Evolutionary conservation across 2,329 filamentous ascomycete species (phyloP), one percentile per base, ranked within the genome.

Genomic region (Pestalotiopsis sp.): DNA sequence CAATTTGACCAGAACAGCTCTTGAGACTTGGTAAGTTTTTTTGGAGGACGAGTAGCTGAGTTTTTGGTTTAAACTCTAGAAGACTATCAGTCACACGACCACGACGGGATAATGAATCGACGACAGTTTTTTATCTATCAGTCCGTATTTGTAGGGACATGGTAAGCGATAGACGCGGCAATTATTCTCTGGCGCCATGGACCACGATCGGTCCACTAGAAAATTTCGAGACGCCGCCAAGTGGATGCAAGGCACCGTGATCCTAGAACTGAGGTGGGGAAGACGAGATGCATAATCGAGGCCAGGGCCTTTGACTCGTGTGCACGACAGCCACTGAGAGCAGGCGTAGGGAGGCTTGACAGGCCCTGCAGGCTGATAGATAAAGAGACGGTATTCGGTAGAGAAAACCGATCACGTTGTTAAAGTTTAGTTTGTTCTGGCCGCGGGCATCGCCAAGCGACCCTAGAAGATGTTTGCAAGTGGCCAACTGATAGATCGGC

Each of bases 151-250:
- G 45, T 52, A 52, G 45, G 17, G 20, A 17, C 20, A 62, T 62
- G 25, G 59, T 13, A 62, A 20, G 31, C 59, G 59, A 36, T 62
- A 20, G 59, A 62, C 59, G 59, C 59, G 59, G 59, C 59, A 62
- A 62, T 62, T 62, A 36, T 36, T 20, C 12, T 12, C 59, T 38
- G 31, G n/a, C 27, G 59, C 59, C 59, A 36, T 62, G n/a, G 59
- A 62, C 23, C 31, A 62, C 59, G 25, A 23, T 59, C 56, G 56
- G 56, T 66, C 65, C 65, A 60, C 65, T 66, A 60, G 52, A 60
- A 66, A 66, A 66, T 58, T 66, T 66, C 65, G 56, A 59, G 65
- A 59, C 65, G 52, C 52, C 65, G 52, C 65, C 56, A 66, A 66
- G 65, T 66, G 65, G 65, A 60, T 60, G 65, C 65, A 40, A 57